Conservation (phyloP, 768 basidiomycete species). For the Lactarius trivialis region DNA sequence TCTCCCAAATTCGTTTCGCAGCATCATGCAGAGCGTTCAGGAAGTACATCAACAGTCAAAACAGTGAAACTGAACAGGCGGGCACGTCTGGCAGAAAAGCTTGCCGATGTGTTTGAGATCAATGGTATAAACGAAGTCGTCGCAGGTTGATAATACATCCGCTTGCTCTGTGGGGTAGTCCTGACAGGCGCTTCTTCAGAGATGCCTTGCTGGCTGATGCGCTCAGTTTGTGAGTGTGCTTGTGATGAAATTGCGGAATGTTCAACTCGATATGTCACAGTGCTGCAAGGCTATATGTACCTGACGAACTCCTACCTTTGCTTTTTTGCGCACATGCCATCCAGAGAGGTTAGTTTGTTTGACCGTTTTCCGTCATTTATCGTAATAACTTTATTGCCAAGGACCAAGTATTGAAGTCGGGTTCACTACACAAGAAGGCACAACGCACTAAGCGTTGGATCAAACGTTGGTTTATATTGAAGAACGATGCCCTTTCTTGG, state of each 20-base stretch:
- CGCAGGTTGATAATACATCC: constrained; percentile 47
- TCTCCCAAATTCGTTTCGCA: constrained; percentile 14
- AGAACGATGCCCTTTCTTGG: constrained; percentile 96
- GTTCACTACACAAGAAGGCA: constrained; percentile 80
- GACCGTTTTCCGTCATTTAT: background rate
- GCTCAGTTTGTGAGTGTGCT: constrained; percentile 71
- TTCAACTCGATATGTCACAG: constrained; percentile 34
- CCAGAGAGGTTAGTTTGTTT: constrained; percentile 58
- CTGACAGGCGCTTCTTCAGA: constrained; percentile 39
- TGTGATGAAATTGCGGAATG: background rate
- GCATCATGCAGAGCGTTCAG: constrained; percentile 24
- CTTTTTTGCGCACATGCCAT: constrained; percentile 94
- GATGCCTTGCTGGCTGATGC: constrained; percentile 90
- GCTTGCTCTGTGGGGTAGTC: constrained; percentile 8
- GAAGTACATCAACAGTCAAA: constrained; percentile 58
- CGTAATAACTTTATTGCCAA: constrained; percentile 29
- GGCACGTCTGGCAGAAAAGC: constrained; percentile 74
- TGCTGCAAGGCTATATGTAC: constrained; percentile 97
- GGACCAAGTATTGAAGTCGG: constrained; percentile 92
- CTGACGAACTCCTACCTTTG: constrained; percentile 89
- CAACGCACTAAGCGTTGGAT: constrained; percentile 87
- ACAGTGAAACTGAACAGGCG: constrained; percentile 66
- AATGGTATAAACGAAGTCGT: constrained; percentile 78
- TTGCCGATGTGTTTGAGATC: constrained; percentile 83
- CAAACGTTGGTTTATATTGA: constrained; percentile 94